Conservation (phyloP, 768 basidiomycete species). For the Amanita pseudoporphyria region DNA sequence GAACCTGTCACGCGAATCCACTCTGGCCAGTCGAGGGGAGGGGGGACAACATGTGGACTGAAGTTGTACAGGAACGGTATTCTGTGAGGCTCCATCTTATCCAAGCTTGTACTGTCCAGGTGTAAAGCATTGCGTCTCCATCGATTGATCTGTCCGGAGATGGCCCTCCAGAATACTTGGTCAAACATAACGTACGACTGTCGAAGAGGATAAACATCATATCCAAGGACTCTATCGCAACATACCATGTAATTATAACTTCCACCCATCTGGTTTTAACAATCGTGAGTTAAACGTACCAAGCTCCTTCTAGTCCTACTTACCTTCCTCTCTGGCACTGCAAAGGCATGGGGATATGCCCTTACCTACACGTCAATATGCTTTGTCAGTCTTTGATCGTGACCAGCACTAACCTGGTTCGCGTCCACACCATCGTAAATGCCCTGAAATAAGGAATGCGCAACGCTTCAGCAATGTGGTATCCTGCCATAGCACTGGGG, state of each 20-base stretch:
- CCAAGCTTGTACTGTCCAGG: slow-evolving; percentile 75
- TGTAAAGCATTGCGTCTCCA: slow-evolving; percentile 77
- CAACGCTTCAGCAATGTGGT: slow-evolving; percentile 94
- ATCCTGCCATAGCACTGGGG: slow-evolving; percentile 95
- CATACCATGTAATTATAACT: slow-evolving; percentile 96
- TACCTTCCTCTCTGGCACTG: slow-evolving; percentile 92
- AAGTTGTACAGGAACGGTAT: slow-evolving; percentile 98
- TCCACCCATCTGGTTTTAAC: slow-evolving; percentile 69
- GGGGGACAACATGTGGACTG: slow-evolving; percentile 82
- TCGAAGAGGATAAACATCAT: background rate
- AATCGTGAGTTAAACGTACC: background rate
- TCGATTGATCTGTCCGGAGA: slow-evolving; percentile 87
- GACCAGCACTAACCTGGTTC: slow-evolving; percentile 52
- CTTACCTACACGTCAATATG: slow-evolving; percentile 25
- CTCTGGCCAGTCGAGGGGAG: slow-evolving; percentile 96
- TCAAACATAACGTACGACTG: slow-evolving; percentile 96
- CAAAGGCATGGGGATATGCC: slow-evolving; percentile 96
- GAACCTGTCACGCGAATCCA: slow-evolving; percentile 92
- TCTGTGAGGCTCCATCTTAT: slow-evolving; percentile 96
- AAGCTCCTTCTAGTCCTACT: slow-evolving; percentile 3
- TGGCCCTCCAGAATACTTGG: slow-evolving; percentile 96
- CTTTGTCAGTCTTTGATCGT: background rate
- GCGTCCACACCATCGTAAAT: slow-evolving; percentile 97
- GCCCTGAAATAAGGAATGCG: slow-evolving; percentile 90
- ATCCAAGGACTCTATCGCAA: slow-evolving; percentile 3